Percentiles rank a stretch among this genome's conserved stretches.
These are phyloP conservation scores for Serpula lacrymans DNA, from an alignment of 768 basidiomycete species.

Conservation along the genomic window DNA sequence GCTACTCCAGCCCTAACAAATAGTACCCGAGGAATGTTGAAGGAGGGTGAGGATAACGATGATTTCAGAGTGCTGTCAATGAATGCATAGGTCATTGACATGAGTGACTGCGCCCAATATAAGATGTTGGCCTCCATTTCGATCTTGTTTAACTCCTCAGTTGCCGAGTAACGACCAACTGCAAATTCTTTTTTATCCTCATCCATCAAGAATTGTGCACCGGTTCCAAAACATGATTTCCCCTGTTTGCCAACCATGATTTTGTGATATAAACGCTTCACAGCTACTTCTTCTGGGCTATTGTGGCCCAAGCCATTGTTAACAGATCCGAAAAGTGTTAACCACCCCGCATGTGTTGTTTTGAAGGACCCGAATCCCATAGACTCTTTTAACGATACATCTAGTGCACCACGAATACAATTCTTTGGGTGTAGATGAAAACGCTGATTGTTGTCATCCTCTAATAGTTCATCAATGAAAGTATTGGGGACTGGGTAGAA, in stretches of 20 bases:
- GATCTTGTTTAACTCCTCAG: slow-evolving; percentile 3
- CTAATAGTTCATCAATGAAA: too few relatives aligned
- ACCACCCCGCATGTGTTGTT: slow-evolving; percentile 2
- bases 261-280: slow-evolving; percentile 5
- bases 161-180: background rate
- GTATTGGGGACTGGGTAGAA: too few relatives aligned
- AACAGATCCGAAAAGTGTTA: background rate
- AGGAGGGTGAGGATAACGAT: background rate
- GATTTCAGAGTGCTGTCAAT: slow-evolving; percentile 1
- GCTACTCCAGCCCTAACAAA: slow-evolving; percentile 9
- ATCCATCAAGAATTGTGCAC: too few relatives aligned
- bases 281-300: background rate
- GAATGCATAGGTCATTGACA: slow-evolving; percentile 7
- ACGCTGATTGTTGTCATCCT: too few relatives aligned
- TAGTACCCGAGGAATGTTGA: slow-evolving; percentile 5
- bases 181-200: background rate
- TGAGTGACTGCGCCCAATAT: slow-evolving; percentile 8
- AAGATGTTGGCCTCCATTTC: slow-evolving; percentile 8
- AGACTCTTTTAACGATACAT: too few relatives aligned
- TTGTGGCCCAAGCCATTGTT: background rate
- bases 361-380: slow-evolving; percentile 3
- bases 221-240: too few relatives aligned
- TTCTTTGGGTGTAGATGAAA: too few relatives aligned
- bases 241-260: too few relatives aligned
- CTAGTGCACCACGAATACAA: too few relatives aligned